Evolutionary conservation across 208 protist genomes (phyloP).

Genomic region (Trichomonas gallinae): DNA sequence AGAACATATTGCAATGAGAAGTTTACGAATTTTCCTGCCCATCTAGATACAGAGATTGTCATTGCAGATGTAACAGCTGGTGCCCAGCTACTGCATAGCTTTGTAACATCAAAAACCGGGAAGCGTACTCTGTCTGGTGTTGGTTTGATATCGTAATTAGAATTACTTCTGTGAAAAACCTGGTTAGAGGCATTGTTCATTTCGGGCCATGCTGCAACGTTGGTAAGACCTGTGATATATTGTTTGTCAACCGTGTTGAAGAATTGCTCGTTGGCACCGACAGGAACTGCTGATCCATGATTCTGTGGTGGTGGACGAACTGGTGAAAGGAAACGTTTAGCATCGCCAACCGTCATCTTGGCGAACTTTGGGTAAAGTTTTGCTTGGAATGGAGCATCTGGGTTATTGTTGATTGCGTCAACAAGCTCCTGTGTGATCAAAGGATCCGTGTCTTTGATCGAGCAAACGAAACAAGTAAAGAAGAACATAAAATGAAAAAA

Average conservation of each 20-base stretch:
- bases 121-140: background rate
- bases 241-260: background rate
- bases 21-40: too few relatives aligned
- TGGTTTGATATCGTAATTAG: too few relatives aligned
- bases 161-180: background rate
- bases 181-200: background rate
- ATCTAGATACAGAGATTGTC: background rate
- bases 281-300: background rate
- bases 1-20: background rate
- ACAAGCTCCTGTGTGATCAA: background rate
- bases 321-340: background rate
- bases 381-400: background rate
- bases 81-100: background rate
- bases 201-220: background rate
- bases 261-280: background rate
- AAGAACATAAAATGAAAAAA: too few relatives aligned
- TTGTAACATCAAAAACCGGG: background rate
- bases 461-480: background rate
- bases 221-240: background rate
- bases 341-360: background rate
- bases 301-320: background rate
- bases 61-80: background rate
- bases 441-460: background rate
- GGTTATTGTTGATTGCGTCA: background rate
- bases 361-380: background rate